Evolutionary conservation across 2,329 filamentous ascomycete species (phyloP).

Genomic region (Aspergillus candidus): DNA sequence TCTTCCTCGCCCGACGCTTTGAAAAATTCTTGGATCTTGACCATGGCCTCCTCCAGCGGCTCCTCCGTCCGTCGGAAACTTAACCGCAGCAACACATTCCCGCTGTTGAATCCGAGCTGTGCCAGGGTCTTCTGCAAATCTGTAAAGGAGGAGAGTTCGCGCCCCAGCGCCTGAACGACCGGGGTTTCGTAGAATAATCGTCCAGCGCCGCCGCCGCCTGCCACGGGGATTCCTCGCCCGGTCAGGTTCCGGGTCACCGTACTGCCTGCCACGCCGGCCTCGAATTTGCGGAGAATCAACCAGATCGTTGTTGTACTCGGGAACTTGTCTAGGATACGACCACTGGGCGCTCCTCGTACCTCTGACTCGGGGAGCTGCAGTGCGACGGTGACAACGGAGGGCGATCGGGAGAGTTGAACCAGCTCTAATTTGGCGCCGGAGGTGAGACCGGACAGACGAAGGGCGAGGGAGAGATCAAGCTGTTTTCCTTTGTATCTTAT

Average conservation of each 20-base stretch:
- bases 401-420: constrained; percentile 76
- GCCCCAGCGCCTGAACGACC: constrained; percentile 73
- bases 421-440: constrained; percentile 90
- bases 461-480: constrained; percentile 77
- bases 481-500: constrained; percentile 74
- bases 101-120: constrained; percentile 80
- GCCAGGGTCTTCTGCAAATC: constrained; percentile 86
- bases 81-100: constrained; percentile 71
- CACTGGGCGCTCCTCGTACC: constrained; percentile 54
- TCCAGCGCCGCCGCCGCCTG: constrained; percentile 54
- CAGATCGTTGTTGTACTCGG: constrained; percentile 83
- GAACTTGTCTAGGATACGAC: constrained; percentile 75
- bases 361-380: constrained; percentile 74
- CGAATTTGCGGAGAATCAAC: constrained; percentile 84
- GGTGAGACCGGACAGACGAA: constrained; percentile 73
- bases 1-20: constrained; percentile 38
- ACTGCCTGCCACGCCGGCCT: constrained; percentile 62
- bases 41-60: constrained; percentile 79
- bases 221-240: constrained; percentile 63
- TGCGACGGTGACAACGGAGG: constrained; percentile 81
- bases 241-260: constrained; percentile 71
- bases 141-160: constrained; percentile 67
- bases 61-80: constrained; percentile 69
- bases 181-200: constrained; percentile 85
- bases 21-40: constrained; percentile 72